Base-by-base conservation (phyloP, 225 moss, liverwort and hornwort genomes). In the Physcomitrium patens region DNA sequence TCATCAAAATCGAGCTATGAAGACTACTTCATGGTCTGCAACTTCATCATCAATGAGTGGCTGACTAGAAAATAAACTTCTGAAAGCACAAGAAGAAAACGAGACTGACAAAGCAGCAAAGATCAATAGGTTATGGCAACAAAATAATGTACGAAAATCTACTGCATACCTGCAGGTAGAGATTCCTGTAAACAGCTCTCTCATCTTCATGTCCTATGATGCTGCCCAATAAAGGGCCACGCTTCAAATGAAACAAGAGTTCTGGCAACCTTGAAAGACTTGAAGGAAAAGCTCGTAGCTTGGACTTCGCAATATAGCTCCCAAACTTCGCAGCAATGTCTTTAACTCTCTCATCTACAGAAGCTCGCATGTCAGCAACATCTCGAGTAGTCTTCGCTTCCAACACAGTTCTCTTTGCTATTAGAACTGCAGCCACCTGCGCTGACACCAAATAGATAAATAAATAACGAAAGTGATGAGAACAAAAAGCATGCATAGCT, bases 151-250 rank as follows among this genome's bases (percentile, higher is more conserved):
- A 23, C 1, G 26, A 70, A 70, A 67, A 63, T n/a, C 47, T 67
- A 7, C 26, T 18, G 62, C 57, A 60, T 46, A 89, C 89, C 89
- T 89, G 89, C 77, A 89, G 79, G 51, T 89, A 99, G 60, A 99
- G 89, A 85, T 86, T 93, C 78, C 93, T 87, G 75, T 95, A 93
- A 41, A 99, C 92, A 27, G 89, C 90, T 80, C 99, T 93, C 81
- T 99, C 99, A 83, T 99, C 99, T 86, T 99, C 99, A 77, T 99
- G 99, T 57, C 99, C 99, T 24, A 99, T 74, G 69, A 99, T 92
- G 71, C 89, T 86, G 44, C 99, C 99, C 57, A 99, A 81, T 67
- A 99, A 70, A 67, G 99, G 99, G 27, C 99, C 95, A 46, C 99
- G 91, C 86, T 76, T 89, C 63, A 99, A 82, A 72, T 99, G 95